Evolutionary conservation across 2,329 filamentous ascomycete species (phyloP), one percentile per base, ranked within the genome.

Genomic region (Didymella pinodella): DNA sequence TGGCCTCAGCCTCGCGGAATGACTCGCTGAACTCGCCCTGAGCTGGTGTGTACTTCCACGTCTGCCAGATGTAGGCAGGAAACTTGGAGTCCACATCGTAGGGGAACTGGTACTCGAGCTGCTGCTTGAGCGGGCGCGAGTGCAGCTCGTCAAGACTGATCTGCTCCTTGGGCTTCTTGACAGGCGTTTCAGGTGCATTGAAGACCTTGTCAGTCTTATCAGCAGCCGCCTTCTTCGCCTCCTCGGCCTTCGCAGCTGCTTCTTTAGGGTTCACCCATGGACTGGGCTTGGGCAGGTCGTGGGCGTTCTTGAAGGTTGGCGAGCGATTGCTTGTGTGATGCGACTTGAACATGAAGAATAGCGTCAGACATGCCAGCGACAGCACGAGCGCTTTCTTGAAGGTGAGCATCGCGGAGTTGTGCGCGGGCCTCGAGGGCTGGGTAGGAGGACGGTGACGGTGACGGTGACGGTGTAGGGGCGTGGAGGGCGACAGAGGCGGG

Each of bases 1-100:
- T 93, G 14, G 92, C 91, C 80, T 98, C 95, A 59, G 92, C 85
- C 46, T 90, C 87, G 62, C 93, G 88, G 74, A 97, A 93, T 20
- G 83, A 80, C 62, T 89, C 86, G 11, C 79, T 79, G 74, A 99
- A 99, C 62, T 91, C 84, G 49, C 86, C 83, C 22, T 92, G 90
- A 1, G 88, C 85, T 0, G 94, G 93, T 0, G 88, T 91, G 72
- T 87, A 89, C 78, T 96, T 97, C 95, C 95, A 99, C 14, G 95
- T 99, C 83, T 99, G 95, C 95, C 95, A 99, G 74, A 99, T 96
- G 82, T 97, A 98, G 56, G 93, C 93, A 3, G 95, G 95, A 77
- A 98, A 98, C 77, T 94, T 96, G 68, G 84, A 79, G 72, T 93
- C 88, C 63, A 94, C 84, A 72, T 97, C 91, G 83, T 98, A 99